Conservation (phyloP, 164 flowering plant species). For the Taxillus chinensis region DNA sequence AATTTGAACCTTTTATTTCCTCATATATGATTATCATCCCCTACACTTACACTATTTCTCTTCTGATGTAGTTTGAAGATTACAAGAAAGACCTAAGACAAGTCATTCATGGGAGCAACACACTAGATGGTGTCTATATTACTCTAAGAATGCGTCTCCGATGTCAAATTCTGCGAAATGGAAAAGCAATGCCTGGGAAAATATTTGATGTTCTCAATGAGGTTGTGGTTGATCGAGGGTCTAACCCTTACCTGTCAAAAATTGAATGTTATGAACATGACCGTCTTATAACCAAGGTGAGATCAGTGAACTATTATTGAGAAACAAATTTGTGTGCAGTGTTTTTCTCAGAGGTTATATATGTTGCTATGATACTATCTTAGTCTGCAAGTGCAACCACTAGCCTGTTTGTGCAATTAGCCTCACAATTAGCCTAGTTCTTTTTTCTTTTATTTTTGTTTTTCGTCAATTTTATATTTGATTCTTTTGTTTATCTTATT, state of each 20-base stretch:
- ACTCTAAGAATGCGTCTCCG: constrained; percentile 92
- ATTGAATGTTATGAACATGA: constrained; percentile 95
- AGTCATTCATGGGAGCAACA: constrained; percentile 85
- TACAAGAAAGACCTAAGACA: constrained; percentile 70
- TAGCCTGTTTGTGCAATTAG: not conserved
- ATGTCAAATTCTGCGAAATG: constrained; percentile 89
- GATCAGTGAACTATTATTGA: constrained; percentile 4
- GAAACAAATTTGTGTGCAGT: too few relatives aligned
- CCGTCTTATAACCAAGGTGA: constrained; percentile 91
- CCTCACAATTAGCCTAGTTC: not conserved
- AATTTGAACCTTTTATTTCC: not conserved
- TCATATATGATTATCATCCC: not conserved
- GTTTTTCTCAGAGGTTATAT: too few relatives aligned
- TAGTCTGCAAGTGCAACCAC: not conserved
- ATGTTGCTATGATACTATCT: not conserved
- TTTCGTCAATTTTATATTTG: not conserved
- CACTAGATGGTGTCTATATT: constrained; percentile 86
- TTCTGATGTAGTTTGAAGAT: constrained; percentile 59
- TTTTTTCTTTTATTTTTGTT: not conserved
- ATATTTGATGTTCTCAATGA: constrained; percentile 92
- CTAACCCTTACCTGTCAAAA: constrained; percentile 97
- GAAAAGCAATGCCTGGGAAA: constrained; percentile 93
- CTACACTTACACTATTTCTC: constrained; percentile 3
- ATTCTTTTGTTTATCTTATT: not conserved
- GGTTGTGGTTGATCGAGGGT: constrained; percentile 95